Conservation (phyloP, 768 basidiomycete species). For the Collybia sordida region DNA sequence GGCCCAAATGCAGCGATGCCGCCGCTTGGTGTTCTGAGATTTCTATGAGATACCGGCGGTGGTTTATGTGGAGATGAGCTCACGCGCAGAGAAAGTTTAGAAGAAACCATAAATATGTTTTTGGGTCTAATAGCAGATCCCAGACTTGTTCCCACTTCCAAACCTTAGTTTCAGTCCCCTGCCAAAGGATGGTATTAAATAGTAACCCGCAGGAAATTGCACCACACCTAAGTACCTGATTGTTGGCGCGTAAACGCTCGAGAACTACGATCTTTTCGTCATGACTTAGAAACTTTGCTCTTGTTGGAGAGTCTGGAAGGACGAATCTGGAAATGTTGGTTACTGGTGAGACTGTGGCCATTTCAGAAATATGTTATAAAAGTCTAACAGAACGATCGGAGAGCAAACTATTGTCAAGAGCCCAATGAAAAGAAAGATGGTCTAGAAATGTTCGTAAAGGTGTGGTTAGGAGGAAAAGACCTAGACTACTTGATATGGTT, state of each 20-base stretch:
- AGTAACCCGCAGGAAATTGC: background rate
- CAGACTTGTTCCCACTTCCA: conserved; percentile 46
- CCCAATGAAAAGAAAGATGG: conserved; percentile 47
- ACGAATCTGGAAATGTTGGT: conserved; percentile 31
- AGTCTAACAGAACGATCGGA: conserved; percentile 32
- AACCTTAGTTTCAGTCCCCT: conserved; percentile 42
- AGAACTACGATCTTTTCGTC: conserved; percentile 43
- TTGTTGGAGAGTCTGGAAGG: conserved; percentile 43
- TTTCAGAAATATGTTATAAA: background rate
- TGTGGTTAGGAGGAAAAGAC: background rate
- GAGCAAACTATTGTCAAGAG: conserved; percentile 35
- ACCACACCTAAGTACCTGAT: conserved; percentile 23
- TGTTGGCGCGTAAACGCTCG: conserved; percentile 41
- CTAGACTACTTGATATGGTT: conserved; percentile 39
- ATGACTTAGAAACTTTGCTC: conserved; percentile 35
- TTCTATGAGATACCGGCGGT: conserved; percentile 2
- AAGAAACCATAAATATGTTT: conserved; percentile 41
- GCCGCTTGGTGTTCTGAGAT: conserved; percentile 32
- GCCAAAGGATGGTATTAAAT: background rate
- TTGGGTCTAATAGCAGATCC: conserved; percentile 36
- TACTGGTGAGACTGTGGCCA: background rate
- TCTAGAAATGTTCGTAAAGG: conserved; percentile 15
- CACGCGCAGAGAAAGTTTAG: conserved; percentile 44
- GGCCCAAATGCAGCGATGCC: conserved; percentile 44
- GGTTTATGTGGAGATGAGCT: conserved; percentile 3